phyloP scores from a whole-genome alignment of 2,329 filamentous ascomycete genomes.

The Scytalidium sp. region DNA sequence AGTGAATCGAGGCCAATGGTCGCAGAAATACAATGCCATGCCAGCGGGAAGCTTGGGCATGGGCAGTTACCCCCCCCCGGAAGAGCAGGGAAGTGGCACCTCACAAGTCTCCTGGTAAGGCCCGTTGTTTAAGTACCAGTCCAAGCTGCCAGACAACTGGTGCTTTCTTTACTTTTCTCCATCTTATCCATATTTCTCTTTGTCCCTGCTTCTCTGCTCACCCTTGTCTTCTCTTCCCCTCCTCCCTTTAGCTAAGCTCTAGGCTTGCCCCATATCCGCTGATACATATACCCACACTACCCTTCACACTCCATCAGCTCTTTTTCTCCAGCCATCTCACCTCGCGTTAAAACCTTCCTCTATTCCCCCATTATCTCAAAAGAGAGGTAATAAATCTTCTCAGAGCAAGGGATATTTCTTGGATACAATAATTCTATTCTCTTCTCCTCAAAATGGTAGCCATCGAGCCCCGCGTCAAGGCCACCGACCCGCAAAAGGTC shows the following conservation, averaged over 20 bases:
- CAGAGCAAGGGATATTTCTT: neutral
- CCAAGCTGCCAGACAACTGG: neutral
- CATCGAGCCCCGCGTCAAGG: slow-evolving; percentile 6
- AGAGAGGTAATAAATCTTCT: neutral
- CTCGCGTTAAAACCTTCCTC: neutral
- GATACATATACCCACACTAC: neutral
- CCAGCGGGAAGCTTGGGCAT: neutral
- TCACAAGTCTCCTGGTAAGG: neutral
- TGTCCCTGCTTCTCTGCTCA: neutral
- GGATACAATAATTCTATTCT: neutral
- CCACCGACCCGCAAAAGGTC: slow-evolving; percentile 42
- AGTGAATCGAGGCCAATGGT: too few relatives aligned
- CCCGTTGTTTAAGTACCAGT: neutral
- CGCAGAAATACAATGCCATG: too few relatives aligned
- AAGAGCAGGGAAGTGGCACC: neutral
- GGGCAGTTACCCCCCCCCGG: too few relatives aligned
- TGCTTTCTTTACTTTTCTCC: neutral
- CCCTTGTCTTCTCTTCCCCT: neutral
- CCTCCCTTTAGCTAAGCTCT: neutral
- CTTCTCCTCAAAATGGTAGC: neutral
- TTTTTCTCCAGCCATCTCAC: neutral
- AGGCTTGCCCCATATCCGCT: neutral
- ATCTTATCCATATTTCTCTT: neutral
- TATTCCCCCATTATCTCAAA: neutral
- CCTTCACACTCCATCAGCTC: neutral